A percentile compares a stretch with the other conserved stretches of the same genome.
phyloP scores from a whole-genome alignment of 2,329 filamentous ascomycete genomes.

The Juglanconis juglandina region DNA sequence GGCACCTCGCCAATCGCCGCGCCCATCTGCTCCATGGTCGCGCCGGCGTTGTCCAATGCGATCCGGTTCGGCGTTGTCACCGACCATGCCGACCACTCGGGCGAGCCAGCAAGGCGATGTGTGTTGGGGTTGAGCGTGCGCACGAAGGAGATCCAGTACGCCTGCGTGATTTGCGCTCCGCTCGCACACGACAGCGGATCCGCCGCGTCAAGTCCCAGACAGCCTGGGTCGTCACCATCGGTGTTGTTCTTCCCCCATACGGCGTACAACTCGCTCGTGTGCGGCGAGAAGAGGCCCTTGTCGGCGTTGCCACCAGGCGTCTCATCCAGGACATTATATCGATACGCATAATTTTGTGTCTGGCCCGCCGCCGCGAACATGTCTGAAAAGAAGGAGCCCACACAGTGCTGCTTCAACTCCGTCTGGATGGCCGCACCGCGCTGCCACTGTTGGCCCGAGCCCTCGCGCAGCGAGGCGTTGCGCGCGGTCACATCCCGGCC shows the following conservation, averaged over 20 bases:
- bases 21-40: slow-evolving; percentile 12
- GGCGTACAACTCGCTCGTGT: slow-evolving; percentile 12
- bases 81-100: slow-evolving; percentile 18
- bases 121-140: slow-evolving; percentile 16
- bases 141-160: slow-evolving; percentile 20
- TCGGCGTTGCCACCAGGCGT: slow-evolving; percentile 9
- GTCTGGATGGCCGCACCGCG: slow-evolving; percentile 10
- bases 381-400: slow-evolving; percentile 5
- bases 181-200: slow-evolving; percentile 9
- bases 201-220: not conserved
- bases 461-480: slow-evolving; percentile 3
- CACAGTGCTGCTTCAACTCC: slow-evolving; percentile 9
- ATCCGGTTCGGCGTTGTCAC: not conserved
- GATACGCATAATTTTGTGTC: not conserved
- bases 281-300: slow-evolving; percentile 11
- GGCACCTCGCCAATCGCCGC: slow-evolving; percentile 2
- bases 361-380: slow-evolving; percentile 3
- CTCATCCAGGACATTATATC: slow-evolving; percentile 12
- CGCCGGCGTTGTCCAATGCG: slow-evolving; percentile 1
- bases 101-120: not conserved
- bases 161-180: slow-evolving; percentile 12
- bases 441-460: slow-evolving; percentile 10
- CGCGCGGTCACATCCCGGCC: slow-evolving; percentile 4
- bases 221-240: slow-evolving; percentile 10
- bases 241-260: slow-evolving; percentile 13